phyloP scores from a whole-genome alignment of 1,139 yeast species.

The Blastobotrys capitulatus region DNA sequence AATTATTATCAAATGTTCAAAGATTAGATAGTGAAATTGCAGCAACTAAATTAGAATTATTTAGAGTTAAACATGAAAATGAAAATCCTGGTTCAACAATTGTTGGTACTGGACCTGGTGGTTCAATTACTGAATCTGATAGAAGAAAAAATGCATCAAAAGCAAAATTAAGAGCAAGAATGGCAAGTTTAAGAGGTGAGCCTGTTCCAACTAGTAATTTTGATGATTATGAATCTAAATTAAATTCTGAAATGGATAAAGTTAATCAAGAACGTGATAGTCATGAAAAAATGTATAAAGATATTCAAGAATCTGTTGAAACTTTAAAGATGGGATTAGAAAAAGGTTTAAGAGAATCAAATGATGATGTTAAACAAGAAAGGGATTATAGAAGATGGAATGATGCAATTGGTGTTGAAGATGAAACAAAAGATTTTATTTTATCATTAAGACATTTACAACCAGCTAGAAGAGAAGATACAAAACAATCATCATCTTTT shows the following conservation, averaged over 20 bases:
- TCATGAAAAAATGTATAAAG: slow-evolving; percentile 52
- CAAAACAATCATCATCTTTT: no score
- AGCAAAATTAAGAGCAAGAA: slow-evolving; percentile 70
- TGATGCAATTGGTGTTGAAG: slow-evolving; percentile 71
- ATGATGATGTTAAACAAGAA: slow-evolving; percentile 38
- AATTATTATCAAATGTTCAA: slow-evolving; percentile 55
- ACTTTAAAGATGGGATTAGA: slow-evolving; percentile 63
- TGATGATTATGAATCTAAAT: slow-evolving; percentile 51
- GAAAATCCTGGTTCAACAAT: slow-evolving; percentile 66
- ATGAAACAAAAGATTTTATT: slow-evolving; percentile 62
- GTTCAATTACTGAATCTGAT: slow-evolving; percentile 76
- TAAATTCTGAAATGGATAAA: slow-evolving; percentile 50
- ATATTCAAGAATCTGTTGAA: slow-evolving; percentile 67
- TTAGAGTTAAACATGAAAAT: slow-evolving; percentile 48
- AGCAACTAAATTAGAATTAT: slow-evolving; percentile 58
- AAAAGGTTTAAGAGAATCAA: slow-evolving; percentile 31
- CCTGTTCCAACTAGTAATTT: slow-evolving; percentile 37
- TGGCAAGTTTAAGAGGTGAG: slow-evolving; percentile 89
- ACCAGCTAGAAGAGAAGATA: slow-evolving; percentile 21
- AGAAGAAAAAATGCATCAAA: slow-evolving; percentile 72
- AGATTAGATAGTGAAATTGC: slow-evolving; percentile 63
- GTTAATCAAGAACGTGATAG: slow-evolving; percentile 54
- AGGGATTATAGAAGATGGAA: slow-evolving; percentile 75
- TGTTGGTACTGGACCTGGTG: slow-evolving; percentile 80
- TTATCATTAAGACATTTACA: slow-evolving; percentile 41